Base-by-base conservation (phyloP, 2,329 filamentous ascomycete species). In the Dothideomycetidae sp. region DNA sequence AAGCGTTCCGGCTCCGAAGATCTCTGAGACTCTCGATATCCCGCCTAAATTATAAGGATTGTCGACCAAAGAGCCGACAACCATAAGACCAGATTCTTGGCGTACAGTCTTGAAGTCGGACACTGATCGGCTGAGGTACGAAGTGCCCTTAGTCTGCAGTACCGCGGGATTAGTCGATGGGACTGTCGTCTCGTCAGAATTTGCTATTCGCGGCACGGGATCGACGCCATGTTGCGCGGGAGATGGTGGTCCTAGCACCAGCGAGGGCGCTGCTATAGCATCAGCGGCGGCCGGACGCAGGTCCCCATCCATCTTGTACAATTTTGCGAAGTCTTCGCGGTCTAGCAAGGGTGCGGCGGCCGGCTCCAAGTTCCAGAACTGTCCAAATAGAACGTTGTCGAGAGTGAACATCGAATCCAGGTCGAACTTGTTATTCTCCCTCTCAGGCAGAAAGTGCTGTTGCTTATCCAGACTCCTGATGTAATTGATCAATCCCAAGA, bases 91-190 rank as follows among this genome's bases (percentile, higher is more conserved):
- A 14, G 52, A 51, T 16, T 49, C 50, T 5, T 48, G 50, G 26
- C 42, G 9, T 41, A 26, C 39, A 42, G 44, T 12, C 48, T 33
- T 44, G 36, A 19, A 29, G 42, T 46, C 39, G 41, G 43, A 28
- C 42, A 53, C 36, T 48, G 48, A 42, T 51, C 54, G 47, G 29
- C 51, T 44, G 28, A 65, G 61, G 49, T 62, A 63, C 12, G 58
- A 53, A n/a, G 58, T 53, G 32, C 58, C 59, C 53, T 70, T 70
- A 4, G 66, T 70, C 51, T 70, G 67, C 19, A 68, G 58, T n/a
- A 63, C 43, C 4, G 39, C 50, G 14, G 48, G 44, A 5, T 46
- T 39, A 14, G 21, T 12, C 18, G 28, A 31, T 14, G 17, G 12
- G 12, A 11, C 14, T 15, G 10, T n/a, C 28, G 18, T n/a, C 15